A percentile compares a stretch with the other conserved stretches of the same genome.
Evolutionary conservation across 2,329 filamentous ascomycete genomes (phyloP).

Genomic region (Colletotrichum chlorophyti): DNA sequence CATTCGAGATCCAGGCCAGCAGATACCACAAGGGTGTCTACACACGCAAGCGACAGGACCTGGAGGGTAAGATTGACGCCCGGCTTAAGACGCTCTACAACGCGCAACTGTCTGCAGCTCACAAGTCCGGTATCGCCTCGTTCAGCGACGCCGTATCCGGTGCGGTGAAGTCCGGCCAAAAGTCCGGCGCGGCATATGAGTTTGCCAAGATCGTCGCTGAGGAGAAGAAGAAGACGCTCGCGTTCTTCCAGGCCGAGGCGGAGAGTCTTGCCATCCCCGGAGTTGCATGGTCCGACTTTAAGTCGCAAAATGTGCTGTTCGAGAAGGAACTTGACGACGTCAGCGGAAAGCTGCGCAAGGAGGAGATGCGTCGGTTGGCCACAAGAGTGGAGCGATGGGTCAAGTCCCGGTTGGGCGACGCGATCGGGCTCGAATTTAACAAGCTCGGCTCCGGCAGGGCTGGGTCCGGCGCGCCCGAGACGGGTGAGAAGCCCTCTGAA

Average conservation of each 20-base stretch:
- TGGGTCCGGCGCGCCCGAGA: conserved; percentile 80
- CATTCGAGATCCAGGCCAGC: conserved; percentile 90
- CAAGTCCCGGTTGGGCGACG: conserved; percentile 83
- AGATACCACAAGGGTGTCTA: conserved; percentile 98
- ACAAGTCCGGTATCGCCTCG: conserved; percentile 83
- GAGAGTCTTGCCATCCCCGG: conserved; percentile 77
- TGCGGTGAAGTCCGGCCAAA: conserved; percentile 90
- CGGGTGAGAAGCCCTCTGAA: conserved; percentile 78
- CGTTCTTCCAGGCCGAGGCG: conserved; percentile 78
- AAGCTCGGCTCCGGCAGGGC: conserved; percentile 88
- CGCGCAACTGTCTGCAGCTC: conserved; percentile 85
- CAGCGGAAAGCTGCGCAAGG: conserved; percentile 82
- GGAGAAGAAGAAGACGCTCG: conserved; percentile 79
- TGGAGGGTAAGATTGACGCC: conserved; percentile 87
- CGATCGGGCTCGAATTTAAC: conserved; percentile 93
- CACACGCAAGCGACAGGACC: conserved; percentile 80
- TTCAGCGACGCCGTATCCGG: conserved; percentile 89
- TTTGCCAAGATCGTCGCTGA: conserved; percentile 91
- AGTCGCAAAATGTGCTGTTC: conserved; percentile 79
- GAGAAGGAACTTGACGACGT: conserved; percentile 92
- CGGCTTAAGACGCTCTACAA: conserved; percentile 87
- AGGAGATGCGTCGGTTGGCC: conserved; percentile 94
- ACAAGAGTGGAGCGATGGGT: conserved; percentile 95
- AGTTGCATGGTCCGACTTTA: conserved; percentile 88
- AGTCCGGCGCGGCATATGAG: conserved; percentile 88